phyloP scores from a whole-genome alignment of 768 basidiomycete species.

The Lactarius hatsudake region DNA sequence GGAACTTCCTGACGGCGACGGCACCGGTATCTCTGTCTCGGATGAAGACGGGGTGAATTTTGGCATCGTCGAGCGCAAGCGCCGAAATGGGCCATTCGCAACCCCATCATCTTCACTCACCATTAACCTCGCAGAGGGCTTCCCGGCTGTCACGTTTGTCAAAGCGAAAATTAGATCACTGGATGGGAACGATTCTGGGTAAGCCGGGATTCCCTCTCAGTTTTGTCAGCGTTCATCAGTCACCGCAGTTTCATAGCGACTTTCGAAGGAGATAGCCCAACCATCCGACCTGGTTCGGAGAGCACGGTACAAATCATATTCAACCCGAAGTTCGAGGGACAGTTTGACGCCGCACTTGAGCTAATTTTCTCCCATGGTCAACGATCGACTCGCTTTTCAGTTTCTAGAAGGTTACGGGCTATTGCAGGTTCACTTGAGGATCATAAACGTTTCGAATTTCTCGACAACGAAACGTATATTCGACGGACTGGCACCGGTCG shows the following conservation, averaged over 20 bases:
- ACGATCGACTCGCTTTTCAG: slow-evolving; percentile 3
- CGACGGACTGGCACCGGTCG: not conserved
- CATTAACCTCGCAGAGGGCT: slow-evolving; percentile 17
- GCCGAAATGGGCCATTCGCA: slow-evolving; percentile 29
- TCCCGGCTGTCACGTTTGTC: slow-evolving; percentile 21
- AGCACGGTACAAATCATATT: slow-evolving; percentile 6
- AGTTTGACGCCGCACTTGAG: slow-evolving; percentile 13
- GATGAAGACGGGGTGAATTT: slow-evolving; percentile 45
- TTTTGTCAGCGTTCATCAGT: not conserved
- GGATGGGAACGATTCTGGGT: slow-evolving; percentile 14
- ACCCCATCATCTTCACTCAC: slow-evolving; percentile 19
- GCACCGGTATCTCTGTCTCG: slow-evolving; percentile 39
- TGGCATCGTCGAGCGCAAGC: slow-evolving; percentile 44
- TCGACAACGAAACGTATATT: not conserved
- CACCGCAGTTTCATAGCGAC: slow-evolving; percentile 9
- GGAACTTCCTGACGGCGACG: slow-evolving; percentile 44
- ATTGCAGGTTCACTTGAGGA: slow-evolving; percentile 17
- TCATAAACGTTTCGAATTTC: slow-evolving; percentile 13
- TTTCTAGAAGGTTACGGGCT: slow-evolving; percentile 4
- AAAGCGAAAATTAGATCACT: slow-evolving; percentile 6
- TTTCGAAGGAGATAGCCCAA: slow-evolving; percentile 9
- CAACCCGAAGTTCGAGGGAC: slow-evolving; percentile 16
- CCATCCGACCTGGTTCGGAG: slow-evolving; percentile 15
- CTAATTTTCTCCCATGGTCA: slow-evolving; percentile 13
- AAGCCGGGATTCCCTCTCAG: not conserved